Percentiles rank a stretch among this genome's conserved stretches.
Evolutionary conservation across 768 basidiomycete genomes (phyloP).

Genomic region (Mrakia blollopis): DNA sequence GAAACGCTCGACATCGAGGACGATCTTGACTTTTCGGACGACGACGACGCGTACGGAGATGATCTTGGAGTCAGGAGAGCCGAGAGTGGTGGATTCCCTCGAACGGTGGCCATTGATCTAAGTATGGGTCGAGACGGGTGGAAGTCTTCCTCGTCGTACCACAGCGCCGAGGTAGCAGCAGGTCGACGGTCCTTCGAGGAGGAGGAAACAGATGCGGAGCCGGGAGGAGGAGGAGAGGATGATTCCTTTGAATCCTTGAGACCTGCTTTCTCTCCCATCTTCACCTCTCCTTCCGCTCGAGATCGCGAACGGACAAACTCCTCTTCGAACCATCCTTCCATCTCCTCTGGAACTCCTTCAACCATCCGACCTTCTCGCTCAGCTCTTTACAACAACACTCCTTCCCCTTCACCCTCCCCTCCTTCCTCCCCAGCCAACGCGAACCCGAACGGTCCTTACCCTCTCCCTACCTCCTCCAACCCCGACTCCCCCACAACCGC

Average conservation of each 20-base stretch:
- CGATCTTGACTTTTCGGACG: slow-evolving; percentile 19
- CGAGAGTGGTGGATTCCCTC: background rate
- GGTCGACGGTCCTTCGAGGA: background rate
- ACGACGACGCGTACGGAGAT: slow-evolving; percentile 9
- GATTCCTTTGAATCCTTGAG: background rate
- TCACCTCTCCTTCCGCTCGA: background rate
- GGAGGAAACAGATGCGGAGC: background rate
- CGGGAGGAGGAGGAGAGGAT: slow-evolving; percentile 8
- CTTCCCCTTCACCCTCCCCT: background rate
- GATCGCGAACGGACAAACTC: background rate
- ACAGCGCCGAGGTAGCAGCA: background rate
- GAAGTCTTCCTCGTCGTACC: background rate
- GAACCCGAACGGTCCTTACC: background rate
- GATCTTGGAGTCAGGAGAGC: background rate
- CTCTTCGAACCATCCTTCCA: background rate
- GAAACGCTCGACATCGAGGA: slow-evolving; percentile 21
- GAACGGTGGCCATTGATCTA: background rate
- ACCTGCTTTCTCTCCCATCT: background rate
- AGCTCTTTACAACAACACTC: background rate
- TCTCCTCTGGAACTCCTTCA: slow-evolving; percentile 3
- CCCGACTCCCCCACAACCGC: background rate
- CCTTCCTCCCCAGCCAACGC: background rate
- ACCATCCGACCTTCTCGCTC: slow-evolving; percentile 16
- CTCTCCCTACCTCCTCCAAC: background rate
- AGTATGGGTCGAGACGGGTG: background rate